These are phyloP conservation scores for Aureoboletus auriporus DNA, from an alignment of 768 basidiomycete species.

Conservation along the genomic window DNA sequence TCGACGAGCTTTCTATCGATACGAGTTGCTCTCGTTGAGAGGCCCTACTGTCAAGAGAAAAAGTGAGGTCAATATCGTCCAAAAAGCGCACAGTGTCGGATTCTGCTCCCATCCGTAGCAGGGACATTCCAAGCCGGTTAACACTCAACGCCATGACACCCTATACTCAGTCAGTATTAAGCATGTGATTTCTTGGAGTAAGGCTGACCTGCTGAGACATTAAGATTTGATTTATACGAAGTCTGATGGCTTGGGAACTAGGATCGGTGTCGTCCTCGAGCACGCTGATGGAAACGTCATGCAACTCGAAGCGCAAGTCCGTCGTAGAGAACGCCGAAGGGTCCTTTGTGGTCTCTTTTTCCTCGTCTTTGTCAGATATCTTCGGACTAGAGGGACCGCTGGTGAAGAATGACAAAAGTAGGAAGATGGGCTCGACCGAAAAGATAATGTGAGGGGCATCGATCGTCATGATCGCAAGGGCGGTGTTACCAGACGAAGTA, in stretches of 20 bases:
- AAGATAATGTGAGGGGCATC: slow-evolving; percentile 94
- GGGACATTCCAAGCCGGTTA: slow-evolving; percentile 86
- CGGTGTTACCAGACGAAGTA: slow-evolving; percentile 62
- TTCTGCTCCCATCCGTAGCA: slow-evolving; percentile 80
- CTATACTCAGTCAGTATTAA: slow-evolving; percentile 37
- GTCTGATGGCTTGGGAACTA: slow-evolving; percentile 80
- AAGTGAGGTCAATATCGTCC: slow-evolving; percentile 85
- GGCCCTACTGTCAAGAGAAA: slow-evolving; percentile 80
- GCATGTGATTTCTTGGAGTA: neutral
- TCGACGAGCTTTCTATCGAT: slow-evolving; percentile 75
- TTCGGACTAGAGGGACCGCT: slow-evolving; percentile 41
- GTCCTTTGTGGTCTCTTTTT: slow-evolving; percentile 13
- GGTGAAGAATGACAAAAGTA: slow-evolving; percentile 81
- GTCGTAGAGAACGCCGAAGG: slow-evolving; percentile 22
- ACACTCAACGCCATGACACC: slow-evolving; percentile 78
- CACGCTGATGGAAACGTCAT: slow-evolving; percentile 84
- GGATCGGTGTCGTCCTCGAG: slow-evolving; percentile 79
- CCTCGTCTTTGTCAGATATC: slow-evolving; percentile 9
- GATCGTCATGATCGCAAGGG: slow-evolving; percentile 80
- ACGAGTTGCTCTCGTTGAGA: slow-evolving; percentile 71
- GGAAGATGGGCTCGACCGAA: slow-evolving; percentile 86
- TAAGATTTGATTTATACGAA: slow-evolving; percentile 80
- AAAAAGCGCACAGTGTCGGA: slow-evolving; percentile 87
- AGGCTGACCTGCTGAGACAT: slow-evolving; percentile 83
- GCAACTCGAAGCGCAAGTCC: slow-evolving; percentile 81